These are phyloP conservation scores for Venturia pyrina DNA, from an alignment of 2,329 filamentous ascomycete species.

Conservation along the genomic window DNA sequence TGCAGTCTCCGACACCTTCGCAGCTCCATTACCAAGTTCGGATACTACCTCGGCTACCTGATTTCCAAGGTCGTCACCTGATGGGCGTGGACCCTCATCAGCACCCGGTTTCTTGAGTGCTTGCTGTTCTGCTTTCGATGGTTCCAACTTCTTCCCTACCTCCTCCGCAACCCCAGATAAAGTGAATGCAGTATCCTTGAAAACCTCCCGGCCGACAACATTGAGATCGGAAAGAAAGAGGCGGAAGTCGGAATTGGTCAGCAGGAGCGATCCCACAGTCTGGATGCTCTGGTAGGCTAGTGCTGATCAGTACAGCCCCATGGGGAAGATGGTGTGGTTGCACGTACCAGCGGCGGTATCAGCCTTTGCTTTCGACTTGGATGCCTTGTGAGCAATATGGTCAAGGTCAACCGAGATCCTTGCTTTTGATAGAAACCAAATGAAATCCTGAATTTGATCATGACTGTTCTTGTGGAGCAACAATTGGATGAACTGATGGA, in stretches of 20 bases:
- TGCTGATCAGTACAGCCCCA: conserved; percentile 3
- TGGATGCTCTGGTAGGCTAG: conserved; percentile 70
- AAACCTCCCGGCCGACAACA: conserved; percentile 70
- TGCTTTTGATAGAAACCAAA: conserved; percentile 76
- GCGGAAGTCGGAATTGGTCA: conserved; percentile 86
- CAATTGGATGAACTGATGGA: conserved; percentile 73
- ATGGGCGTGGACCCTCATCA: conserved; percentile 34
- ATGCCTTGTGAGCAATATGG: conserved; percentile 51
- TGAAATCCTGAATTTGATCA: conserved; percentile 84
- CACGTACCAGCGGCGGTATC: conserved; percentile 58
- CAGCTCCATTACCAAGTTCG: conserved; percentile 26
- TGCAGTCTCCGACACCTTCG: conserved; percentile 46
- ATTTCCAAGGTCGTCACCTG: conserved; percentile 49
- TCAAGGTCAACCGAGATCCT: conserved; percentile 57
- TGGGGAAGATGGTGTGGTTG: conserved; percentile 2
- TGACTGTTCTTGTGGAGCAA: conserved; percentile 70
- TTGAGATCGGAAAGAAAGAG: conserved; percentile 73
- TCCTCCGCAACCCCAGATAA: conserved; percentile 66
- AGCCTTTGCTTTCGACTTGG: conserved; percentile 54
- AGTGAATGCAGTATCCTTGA: conserved; percentile 74
- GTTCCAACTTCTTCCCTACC: conserved; percentile 63
- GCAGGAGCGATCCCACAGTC: conserved; percentile 72
- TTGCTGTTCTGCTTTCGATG: conserved; percentile 51
- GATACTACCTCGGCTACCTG: conserved; percentile 37
- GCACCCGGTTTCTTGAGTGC: conserved; percentile 41